Conservation (phyloP, 495 filamentous ascomycete species). For the Darksidea phi region DNA sequence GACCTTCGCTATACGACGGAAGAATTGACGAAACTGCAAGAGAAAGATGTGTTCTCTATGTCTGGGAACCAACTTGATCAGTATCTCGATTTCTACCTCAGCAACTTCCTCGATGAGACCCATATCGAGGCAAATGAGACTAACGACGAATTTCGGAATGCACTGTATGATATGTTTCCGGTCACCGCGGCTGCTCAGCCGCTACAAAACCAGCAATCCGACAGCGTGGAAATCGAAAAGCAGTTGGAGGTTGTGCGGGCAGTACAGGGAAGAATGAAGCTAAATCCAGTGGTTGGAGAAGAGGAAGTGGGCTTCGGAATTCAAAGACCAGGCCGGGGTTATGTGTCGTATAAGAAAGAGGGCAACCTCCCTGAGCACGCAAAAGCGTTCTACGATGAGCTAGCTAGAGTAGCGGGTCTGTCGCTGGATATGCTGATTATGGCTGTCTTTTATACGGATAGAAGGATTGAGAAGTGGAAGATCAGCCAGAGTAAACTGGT, state of each 20-base stretch:
- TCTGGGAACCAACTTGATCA: constrained; percentile 66
- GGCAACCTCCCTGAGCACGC: constrained; percentile 58
- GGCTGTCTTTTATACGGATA: constrained; percentile 52
- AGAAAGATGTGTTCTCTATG: constrained; percentile 70
- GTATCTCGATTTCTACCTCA: constrained; percentile 88
- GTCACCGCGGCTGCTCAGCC: constrained; percentile 17
- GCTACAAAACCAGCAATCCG: not conserved
- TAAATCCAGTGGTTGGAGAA: constrained; percentile 23
- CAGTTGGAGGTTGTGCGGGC: constrained; percentile 42
- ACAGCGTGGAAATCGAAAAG: constrained; percentile 10
- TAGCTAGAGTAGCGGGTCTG: constrained; percentile 52
- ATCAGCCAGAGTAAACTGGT: constrained; percentile 40
- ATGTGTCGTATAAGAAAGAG: constrained; percentile 56
- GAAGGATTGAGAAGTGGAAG: constrained; percentile 47
- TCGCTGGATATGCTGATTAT: constrained; percentile 50
- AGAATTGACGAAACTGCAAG: constrained; percentile 50
- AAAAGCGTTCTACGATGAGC: constrained; percentile 55
- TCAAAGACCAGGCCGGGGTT: constrained; percentile 54
- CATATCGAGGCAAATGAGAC: not conserved
- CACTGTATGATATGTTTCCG: constrained; percentile 56
- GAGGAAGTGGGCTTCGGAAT: constrained; percentile 35
- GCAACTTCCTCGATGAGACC: constrained; percentile 57
- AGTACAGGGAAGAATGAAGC: constrained; percentile 45
- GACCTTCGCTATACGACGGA: constrained; percentile 9
- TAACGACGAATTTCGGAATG: constrained; percentile 39